Base-by-base conservation (phyloP, 78 protist species). In the Dictyostelium firmibasis region DNA sequence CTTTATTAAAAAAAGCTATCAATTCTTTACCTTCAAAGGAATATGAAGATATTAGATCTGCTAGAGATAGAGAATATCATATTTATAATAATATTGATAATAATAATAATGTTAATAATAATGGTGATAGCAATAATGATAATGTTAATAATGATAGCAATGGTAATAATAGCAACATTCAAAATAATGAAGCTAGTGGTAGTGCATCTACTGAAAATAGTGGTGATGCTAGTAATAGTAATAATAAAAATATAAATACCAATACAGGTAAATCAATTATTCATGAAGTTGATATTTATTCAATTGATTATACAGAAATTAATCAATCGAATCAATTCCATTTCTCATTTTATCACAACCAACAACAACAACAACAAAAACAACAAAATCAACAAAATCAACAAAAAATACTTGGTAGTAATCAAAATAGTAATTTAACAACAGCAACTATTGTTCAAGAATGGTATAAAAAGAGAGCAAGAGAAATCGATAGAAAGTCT, bases 21-120 rank as follows among this genome's bases (percentile, higher is more conserved):
- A 33, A 33, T 16, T 72, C 78, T 8, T 36, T 88, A 50, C 20
- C 53, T 50, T 18, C 29, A 25, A 27, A 44, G 31, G 86, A 88
- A 33, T 86, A 86, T 36, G 92, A 86, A 57, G 92, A 86, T 38
- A 86, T 86, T 36, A 31, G 92, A 38, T 81, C 35, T 33, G 84
- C 77, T 6, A 86, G 64, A 60, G 92, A 50, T 33, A 77, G 62
- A n/a, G 67, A 57, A 57, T 57, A 20, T 67, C 35, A 53, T 16
- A 53, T 25, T 27, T 67, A 67, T 67, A 27, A 67, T 67, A 27
- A 31, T 14, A 35, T 16, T 31, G 16, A 6, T 29, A 4, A 1
- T 31, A 7, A 72, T 41, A 13, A 18, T 33, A 75, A 41, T n/a
- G 41, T 20, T 44, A 33, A 43, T 38, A 50, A 50, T 50, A 50